Conservation (phyloP, 2,329 filamentous ascomycete genomes). For the Alternaria arborescens region DNA sequence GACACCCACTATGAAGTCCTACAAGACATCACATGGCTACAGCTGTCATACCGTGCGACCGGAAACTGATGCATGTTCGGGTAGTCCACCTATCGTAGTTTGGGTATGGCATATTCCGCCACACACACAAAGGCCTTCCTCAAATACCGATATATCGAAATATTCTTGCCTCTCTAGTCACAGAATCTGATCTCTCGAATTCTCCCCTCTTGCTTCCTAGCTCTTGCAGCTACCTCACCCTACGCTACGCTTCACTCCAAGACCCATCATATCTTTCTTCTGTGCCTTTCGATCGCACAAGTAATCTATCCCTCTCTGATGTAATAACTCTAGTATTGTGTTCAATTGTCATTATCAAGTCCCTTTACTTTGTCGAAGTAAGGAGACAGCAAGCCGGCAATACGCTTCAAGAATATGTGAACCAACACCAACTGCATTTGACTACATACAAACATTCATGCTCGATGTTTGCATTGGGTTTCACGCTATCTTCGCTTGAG, state of each 20-base stretch:
- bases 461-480: constrained; percentile 34
- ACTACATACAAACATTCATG: not conserved
- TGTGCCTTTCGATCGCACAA: not conserved
- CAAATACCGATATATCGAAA: constrained; percentile 1
- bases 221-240: not conserved
- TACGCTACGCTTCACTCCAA: not conserved
- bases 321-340: not conserved
- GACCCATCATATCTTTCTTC: not conserved
- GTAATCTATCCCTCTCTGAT: not conserved
- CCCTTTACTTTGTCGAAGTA: not conserved
- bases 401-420: not conserved
- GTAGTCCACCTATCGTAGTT: not conserved
- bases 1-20: not conserved
- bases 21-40: constrained; percentile 3
- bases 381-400: not conserved
- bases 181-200: not conserved
- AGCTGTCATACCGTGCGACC: constrained; percentile 2
- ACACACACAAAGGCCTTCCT: not conserved
- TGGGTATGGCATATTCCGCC: not conserved
- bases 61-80: not conserved
- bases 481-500: constrained; percentile 33
- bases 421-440: not conserved
- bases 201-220: not conserved
- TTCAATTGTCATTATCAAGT: not conserved
- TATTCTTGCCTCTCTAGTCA: not conserved